Evolutionary conservation across 2,329 filamentous ascomycete species (phyloP), one percentile per base, ranked within the genome.

Genomic region (Aureobasidium zeae): DNA sequence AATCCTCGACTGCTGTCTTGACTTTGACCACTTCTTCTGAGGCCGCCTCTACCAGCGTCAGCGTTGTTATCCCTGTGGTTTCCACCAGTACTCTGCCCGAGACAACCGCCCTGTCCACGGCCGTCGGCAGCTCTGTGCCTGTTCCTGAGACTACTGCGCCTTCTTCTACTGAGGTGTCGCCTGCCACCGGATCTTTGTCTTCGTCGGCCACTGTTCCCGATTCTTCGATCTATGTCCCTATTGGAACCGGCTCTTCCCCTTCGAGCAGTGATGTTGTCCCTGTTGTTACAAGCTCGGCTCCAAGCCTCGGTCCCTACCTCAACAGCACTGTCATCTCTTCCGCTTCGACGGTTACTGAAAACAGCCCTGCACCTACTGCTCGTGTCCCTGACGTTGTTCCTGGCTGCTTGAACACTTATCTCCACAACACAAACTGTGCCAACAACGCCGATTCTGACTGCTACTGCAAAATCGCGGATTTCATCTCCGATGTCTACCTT

Each of bases 371-470:
- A 13, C 45, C 39, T 6, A 39, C 48, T 25, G 47, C 57, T 28
- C 38, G 55, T 46, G 77, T 78, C 66, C 86, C 87, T 46, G 66
- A 71, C 19, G 75, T 88, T 35, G 81, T 95, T 37, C 88, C 89
- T 51, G 78, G 78, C 59, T 96, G 89, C 72, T 70, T 96, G 67
- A 91, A 89, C 76, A 93, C 87, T 57, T 95, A 86, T 85, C 67
- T 94, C 57, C 75, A 77, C 61, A 66, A 72, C 49, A 75, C 83
- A 38, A 69, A 75, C 59, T 96, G 89, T 77, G 73, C 73, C 55
- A 79, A 85, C 68, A 94, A 94, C 79, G 81, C 82, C 31, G 86
- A 94, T 59, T 67, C 73, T 48, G 65, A 68, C 52, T 96, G 89
- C 77, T 94, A 85, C 81, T 96, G 89, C 78, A 83, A 84, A 54